A percentile compares a stretch with the other conserved stretches of the same genome.
Conservation (phyloP, 306 rosid genomes). For the Adenanthera pavonina region DNA sequence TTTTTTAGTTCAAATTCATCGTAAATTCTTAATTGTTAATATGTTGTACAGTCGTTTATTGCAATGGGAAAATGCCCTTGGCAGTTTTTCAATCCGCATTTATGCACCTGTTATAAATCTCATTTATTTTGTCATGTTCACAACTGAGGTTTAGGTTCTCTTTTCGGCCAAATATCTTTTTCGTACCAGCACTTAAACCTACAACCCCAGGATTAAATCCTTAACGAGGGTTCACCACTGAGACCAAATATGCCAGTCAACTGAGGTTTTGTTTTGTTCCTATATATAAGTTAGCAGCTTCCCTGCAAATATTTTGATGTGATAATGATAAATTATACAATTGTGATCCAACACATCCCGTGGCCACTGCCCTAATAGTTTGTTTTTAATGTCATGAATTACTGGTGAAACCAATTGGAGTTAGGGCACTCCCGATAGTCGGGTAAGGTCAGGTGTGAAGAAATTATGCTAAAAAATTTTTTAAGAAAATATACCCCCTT, state of each 20-base stretch:
- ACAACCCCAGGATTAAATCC: no score
- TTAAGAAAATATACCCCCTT: no score
- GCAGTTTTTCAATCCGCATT: constrained; percentile 59
- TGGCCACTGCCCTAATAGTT: not conserved
- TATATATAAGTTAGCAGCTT: not conserved
- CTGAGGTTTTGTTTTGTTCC: not conserved
- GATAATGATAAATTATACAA: not conserved
- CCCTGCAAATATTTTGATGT: not conserved
- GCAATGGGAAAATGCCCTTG: constrained; percentile 72
- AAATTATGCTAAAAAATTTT: not conserved
- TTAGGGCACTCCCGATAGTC: not conserved
- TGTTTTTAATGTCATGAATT: not conserved
- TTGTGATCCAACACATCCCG: not conserved
- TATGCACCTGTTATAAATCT: not conserved
- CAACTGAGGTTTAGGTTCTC: no score
- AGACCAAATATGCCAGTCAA: no score
- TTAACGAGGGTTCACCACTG: no score
- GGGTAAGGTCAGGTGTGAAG: no score
- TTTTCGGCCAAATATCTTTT: no score
- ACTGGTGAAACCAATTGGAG: not conserved
- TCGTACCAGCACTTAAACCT: no score
- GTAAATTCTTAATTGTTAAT: constrained; percentile 58
- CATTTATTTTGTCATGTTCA: not conserved
- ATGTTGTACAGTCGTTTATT: constrained; percentile 77
- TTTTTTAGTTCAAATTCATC: constrained; percentile 49